These are phyloP conservation scores for Lasiodiplodia citricola DNA, from an alignment of 2,329 filamentous ascomycete genomes.

Conservation along the genomic window DNA sequence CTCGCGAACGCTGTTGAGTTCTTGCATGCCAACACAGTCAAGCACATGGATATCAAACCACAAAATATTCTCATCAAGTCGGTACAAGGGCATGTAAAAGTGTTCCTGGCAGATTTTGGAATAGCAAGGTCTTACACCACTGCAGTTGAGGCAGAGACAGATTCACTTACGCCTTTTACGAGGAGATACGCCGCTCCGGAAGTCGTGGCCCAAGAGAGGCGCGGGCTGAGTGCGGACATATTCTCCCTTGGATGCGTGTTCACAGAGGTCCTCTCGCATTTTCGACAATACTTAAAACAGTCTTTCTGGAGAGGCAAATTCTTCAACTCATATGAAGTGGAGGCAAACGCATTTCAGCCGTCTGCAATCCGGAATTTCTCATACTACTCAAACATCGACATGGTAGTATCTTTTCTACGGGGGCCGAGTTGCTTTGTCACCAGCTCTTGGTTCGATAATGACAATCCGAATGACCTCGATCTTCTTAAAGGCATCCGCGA, in stretches of 20 bases:
- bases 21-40: slow-evolving; percentile 31
- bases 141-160: background rate
- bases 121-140: background rate
- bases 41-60: slow-evolving; percentile 36
- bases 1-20: slow-evolving; percentile 37
- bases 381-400: no score
- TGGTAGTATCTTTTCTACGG: no score
- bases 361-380: no score
- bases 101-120: background rate
- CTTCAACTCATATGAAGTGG: background rate
- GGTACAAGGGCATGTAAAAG: background rate
- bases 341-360: no score
- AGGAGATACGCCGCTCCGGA: background rate
- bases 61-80: slow-evolving; percentile 31
- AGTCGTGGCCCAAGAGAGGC: background rate
- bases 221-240: background rate
- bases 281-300: background rate
- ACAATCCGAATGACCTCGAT: rapidly evolving
- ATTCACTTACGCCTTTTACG: background rate
- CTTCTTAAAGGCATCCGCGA: no score
- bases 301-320: no score
- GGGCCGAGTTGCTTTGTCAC: no score
- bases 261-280: background rate
- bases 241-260: background rate
- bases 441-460: no score